Percentiles rank a stretch among this genome's conserved stretches.
These are phyloP conservation scores for Aspergillus eucalypticola DNA, from an alignment of 2,329 filamentous ascomycete species.

Conservation along the genomic window DNA sequence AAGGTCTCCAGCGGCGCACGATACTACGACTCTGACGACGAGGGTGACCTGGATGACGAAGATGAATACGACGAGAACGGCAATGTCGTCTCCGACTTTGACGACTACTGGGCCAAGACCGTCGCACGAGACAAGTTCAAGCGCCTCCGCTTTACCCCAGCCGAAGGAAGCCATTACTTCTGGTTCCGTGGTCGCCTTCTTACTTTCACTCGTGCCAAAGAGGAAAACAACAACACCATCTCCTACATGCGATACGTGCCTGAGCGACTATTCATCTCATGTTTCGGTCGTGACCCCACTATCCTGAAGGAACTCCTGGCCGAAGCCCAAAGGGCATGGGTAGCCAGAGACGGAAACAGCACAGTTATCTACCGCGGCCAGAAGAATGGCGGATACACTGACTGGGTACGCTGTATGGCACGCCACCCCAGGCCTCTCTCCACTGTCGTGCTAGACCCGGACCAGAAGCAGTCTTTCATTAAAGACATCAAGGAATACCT, in stretches of 20 bases:
- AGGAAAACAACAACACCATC: constrained; percentile 23
- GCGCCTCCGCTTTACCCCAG: constrained; percentile 60
- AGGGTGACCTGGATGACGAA: constrained; percentile 22
- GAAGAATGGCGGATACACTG: constrained; percentile 23
- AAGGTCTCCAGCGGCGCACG: constrained; percentile 49
- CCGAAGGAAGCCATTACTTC: constrained; percentile 68
- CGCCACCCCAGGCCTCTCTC: constrained; percentile 54
- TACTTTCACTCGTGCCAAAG: constrained; percentile 31
- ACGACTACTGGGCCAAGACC: constrained; percentile 45
- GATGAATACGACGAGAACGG: constrained; percentile 33
- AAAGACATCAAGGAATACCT: constrained; percentile 59
- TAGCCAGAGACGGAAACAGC: constrained; percentile 37
- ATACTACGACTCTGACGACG: constrained; percentile 31
- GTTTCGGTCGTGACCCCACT: constrained; percentile 36
- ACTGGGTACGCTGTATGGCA: constrained; percentile 42
- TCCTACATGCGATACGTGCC: constrained; percentile 18
- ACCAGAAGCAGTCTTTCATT: constrained; percentile 53
- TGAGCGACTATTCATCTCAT: constrained; percentile 38
- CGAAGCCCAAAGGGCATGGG: constrained; percentile 40
- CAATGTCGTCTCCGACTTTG: constrained; percentile 42
- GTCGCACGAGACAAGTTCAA: constrained; percentile 40
- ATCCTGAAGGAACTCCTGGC: constrained; percentile 37
- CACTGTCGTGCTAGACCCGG: constrained; percentile 55
- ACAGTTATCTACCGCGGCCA: constrained; percentile 43
- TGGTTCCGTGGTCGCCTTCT: constrained; percentile 63